phyloP scores from a whole-genome alignment of 2,329 filamentous ascomycete species.

The Parastagonospora nodorum region DNA sequence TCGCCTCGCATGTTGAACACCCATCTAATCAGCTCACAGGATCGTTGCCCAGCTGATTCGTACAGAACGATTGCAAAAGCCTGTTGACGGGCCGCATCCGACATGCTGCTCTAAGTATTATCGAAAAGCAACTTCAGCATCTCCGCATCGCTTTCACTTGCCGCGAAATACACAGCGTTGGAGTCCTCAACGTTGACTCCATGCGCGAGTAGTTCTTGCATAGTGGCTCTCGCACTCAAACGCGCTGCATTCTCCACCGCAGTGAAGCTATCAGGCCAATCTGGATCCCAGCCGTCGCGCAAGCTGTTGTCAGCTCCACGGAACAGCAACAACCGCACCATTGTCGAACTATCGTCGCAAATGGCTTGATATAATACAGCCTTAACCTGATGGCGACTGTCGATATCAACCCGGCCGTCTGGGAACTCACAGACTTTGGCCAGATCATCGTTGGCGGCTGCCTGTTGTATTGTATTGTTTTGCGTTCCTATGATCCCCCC shows the following conservation, averaged over 20 bases:
- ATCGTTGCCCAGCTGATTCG: conserved; percentile 1
- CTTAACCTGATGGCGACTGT: conserved; percentile 1
- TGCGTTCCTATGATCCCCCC: background rate
- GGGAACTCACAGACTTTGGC: conserved; percentile 3
- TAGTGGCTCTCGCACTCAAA: conserved; percentile 2
- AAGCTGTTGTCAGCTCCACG: conserved; percentile 7
- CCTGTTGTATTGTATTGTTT: conserved; percentile 2
- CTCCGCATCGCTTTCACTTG: conserved; percentile 2
- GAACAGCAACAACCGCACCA: conserved; percentile 3
- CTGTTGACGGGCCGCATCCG: background rate
- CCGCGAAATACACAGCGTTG: conserved; percentile 4
- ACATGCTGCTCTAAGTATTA: conserved; percentile 1
- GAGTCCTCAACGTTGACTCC: conserved; percentile 2
- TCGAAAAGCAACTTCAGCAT: conserved; percentile 4
- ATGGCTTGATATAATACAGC: conserved; percentile 3
- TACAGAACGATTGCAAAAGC: background rate
- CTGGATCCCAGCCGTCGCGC: conserved; percentile 4
- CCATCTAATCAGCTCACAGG: conserved; percentile 2
- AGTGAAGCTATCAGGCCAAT: conserved; percentile 5
- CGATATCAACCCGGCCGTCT: conserved; percentile 3
- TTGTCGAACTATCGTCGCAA: conserved; percentile 1
- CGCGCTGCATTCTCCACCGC: conserved; percentile 2
- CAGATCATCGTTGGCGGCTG: conserved; percentile 5
- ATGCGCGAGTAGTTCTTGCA: conserved; percentile 6
- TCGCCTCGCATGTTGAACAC: conserved; percentile 1